These are phyloP conservation scores for Colletotrichum eleusines DNA, from an alignment of 2,329 filamentous ascomycete species.

Conservation along the genomic window DNA sequence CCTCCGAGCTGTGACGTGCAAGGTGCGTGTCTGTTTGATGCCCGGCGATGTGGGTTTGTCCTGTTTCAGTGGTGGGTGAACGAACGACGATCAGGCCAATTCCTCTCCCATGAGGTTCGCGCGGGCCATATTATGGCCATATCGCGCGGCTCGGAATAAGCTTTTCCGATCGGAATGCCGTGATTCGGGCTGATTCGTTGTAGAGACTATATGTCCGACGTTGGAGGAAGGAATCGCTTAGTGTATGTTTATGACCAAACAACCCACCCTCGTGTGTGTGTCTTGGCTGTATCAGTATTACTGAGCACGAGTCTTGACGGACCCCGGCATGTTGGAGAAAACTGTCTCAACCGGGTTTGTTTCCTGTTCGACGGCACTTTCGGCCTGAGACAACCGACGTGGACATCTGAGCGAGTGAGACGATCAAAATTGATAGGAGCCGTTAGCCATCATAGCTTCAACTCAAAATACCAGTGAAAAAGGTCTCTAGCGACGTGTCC, in stretches of 20 bases:
- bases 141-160: not conserved
- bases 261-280: not conserved
- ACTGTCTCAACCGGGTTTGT: not conserved
- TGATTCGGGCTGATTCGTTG: not conserved
- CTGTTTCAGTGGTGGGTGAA: constrained; percentile 4
- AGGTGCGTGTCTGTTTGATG: not conserved
- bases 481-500: not conserved
- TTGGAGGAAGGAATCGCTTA: not conserved
- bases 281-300: no score
- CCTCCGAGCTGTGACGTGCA: not conserved
- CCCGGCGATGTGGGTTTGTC: not conserved
- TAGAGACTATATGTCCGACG: not conserved
- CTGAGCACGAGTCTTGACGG: not conserved
- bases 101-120: not conserved
- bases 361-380: not conserved
- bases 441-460: not conserved
- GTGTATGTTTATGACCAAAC: not conserved
- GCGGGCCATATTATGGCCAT: not conserved
- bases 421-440: not conserved
- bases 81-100: not conserved
- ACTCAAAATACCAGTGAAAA: no score
- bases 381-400: not conserved
- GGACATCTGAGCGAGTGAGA: not conserved
- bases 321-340: not conserved
- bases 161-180: no score